Percentiles rank a stretch among this genome's conserved stretches.
These are phyloP conservation scores for Bondarzewia mesenterica DNA, from an alignment of 1,284 basidiomycete genomes.

Conservation along the genomic window DNA sequence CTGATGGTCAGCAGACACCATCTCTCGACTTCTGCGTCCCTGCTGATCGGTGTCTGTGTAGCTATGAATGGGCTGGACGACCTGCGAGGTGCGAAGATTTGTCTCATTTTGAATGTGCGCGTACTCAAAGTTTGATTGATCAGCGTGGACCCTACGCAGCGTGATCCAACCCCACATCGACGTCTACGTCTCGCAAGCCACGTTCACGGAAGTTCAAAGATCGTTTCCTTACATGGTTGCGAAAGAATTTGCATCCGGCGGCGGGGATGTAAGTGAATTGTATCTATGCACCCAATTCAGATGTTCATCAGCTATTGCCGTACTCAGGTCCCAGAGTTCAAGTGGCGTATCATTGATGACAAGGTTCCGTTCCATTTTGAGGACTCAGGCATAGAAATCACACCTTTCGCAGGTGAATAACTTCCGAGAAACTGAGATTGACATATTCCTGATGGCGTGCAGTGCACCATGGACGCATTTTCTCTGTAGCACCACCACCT, in stretches of 20 bases:
- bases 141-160: slow-evolving; percentile 67
- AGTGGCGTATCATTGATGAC: slow-evolving; percentile 72
- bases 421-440: too few species aligned
- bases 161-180: slow-evolving; percentile 68
- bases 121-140: slow-evolving; percentile 7
- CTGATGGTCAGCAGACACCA: slow-evolving; percentile 49
- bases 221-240: slow-evolving; percentile 74
- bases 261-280: slow-evolving; percentile 54
- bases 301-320: not conserved
- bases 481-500: slow-evolving; percentile 32
- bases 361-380: slow-evolving; percentile 55
- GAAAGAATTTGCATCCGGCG: slow-evolving; percentile 69
- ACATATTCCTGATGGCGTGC: too few species aligned
- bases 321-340: slow-evolving; percentile 63
- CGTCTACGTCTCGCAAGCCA: slow-evolving; percentile 59
- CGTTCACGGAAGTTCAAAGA: slow-evolving; percentile 55
- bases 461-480: slow-evolving; percentile 64
- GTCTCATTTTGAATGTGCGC: slow-evolving; percentile 5
- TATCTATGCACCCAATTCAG: not conserved
- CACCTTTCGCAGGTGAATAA: slow-evolving; percentile 61
- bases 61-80: slow-evolving; percentile 83
- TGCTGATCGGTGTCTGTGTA: slow-evolving; percentile 22
- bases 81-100: slow-evolving; percentile 47
- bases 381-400: slow-evolving; percentile 53
- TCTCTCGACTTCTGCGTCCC: slow-evolving; percentile 4